Conservation (phyloP, 2,329 filamentous ascomycete genomes). For the Aureobasidium sp. region DNA sequence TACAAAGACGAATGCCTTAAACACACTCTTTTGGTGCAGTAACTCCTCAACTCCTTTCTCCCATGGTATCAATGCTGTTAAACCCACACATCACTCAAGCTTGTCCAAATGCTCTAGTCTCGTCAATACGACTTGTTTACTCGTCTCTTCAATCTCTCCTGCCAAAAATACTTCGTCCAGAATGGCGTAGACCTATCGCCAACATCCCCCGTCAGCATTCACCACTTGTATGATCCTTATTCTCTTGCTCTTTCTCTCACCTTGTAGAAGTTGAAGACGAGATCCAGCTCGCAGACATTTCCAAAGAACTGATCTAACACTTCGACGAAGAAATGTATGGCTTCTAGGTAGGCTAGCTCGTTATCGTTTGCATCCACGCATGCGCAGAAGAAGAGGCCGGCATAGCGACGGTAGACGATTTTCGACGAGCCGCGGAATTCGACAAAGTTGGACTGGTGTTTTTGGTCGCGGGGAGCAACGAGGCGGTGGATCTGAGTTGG, state of each 20-base stretch:
- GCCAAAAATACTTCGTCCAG: slow-evolving; percentile 97
- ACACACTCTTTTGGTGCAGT: not conserved
- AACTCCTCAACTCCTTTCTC: slow-evolving; percentile 4
- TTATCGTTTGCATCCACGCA: slow-evolving; percentile 99
- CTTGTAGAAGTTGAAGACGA: slow-evolving; percentile 69
- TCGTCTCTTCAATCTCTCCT: slow-evolving; percentile 97
- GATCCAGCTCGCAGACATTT: slow-evolving; percentile 95
- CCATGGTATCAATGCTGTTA: slow-evolving; percentile 7
- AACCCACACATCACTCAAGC: slow-evolving; percentile 57
- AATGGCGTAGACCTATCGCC: slow-evolving; percentile 80
- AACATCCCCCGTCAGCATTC: slow-evolving; percentile 32
- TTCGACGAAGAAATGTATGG: slow-evolving; percentile 99
- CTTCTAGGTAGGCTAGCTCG: slow-evolving; percentile 92
- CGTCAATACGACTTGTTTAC: slow-evolving; percentile 94
- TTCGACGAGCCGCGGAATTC: slow-evolving; percentile 83
- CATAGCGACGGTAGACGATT: slow-evolving; percentile 95
- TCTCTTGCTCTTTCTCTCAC: slow-evolving; percentile 6
- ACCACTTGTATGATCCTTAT: not conserved
- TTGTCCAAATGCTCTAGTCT: slow-evolving; percentile 93
- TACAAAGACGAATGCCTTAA: not conserved
- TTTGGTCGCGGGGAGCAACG: slow-evolving; percentile 94
- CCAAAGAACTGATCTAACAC: slow-evolving; percentile 98
- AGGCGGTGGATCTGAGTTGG: slow-evolving; percentile 78
- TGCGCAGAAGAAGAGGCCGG: slow-evolving; percentile 97
- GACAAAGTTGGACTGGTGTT: slow-evolving; percentile 99